Conservation (phyloP, 1,284 basidiomycete species). For the Puccinia novopanici region DNA sequence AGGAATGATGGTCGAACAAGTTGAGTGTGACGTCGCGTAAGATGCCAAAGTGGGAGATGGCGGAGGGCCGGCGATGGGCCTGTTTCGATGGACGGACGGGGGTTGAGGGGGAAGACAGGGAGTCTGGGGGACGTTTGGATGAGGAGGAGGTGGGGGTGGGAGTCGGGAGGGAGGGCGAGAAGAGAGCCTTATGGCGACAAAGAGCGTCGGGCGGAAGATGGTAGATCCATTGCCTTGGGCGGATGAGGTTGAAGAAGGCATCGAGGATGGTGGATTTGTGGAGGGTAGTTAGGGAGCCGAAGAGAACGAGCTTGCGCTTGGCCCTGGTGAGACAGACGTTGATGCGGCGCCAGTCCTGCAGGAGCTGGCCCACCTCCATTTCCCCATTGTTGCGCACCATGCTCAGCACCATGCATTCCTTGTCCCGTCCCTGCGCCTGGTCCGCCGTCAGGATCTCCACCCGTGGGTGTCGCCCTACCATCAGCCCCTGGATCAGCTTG, state of each 20-base stretch:
- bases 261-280: constrained; percentile 20
- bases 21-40: not conserved
- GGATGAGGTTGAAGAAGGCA: constrained; percentile 65
- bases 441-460: constrained; percentile 94
- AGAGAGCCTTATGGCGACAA: not conserved
- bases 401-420: constrained; percentile 89
- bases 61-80: not conserved
- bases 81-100: not conserved
- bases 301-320: constrained; percentile 80
- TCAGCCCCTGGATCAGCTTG: constrained; percentile 73
- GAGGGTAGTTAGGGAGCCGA: constrained; percentile 66
- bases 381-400: constrained; percentile 82
- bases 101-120: not conserved
- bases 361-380: constrained; percentile 69
- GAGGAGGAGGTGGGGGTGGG: not conserved
- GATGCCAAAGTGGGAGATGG: not conserved
- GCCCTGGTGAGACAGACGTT: constrained; percentile 97
- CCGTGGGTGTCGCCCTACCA: constrained; percentile 60
- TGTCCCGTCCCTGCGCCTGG: constrained; percentile 92
- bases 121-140: not conserved
- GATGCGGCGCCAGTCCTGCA: constrained; percentile 91
- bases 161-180: not conserved
- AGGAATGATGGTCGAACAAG: not conserved
- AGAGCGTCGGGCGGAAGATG: constrained; percentile 64
- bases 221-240: constrained; percentile 71